These are phyloP conservation scores for Ophiocytium majus DNA, from an alignment of 352 stramenopile species.

Conservation along the genomic window DNA sequence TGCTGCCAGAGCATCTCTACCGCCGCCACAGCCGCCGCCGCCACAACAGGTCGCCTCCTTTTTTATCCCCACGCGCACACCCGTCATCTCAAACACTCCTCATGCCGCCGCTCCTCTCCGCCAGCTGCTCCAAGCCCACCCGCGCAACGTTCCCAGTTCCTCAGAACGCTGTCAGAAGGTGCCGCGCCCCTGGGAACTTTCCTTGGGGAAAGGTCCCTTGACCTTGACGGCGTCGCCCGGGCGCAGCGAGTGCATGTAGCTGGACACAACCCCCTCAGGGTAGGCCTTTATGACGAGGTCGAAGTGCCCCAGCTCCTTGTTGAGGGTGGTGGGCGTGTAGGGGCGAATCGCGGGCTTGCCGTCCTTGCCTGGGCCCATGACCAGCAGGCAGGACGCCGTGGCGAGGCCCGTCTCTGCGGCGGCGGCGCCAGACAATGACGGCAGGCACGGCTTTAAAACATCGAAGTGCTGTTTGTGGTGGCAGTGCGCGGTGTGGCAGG, in stretches of 20 bases:
- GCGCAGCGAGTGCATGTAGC: slow-evolving; percentile 77
- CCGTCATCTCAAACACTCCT: too few relatives aligned
- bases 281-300: slow-evolving; percentile 83
- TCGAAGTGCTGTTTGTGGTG: too few relatives aligned
- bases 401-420: slow-evolving; percentile 42
- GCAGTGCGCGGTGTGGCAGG: too few relatives aligned
- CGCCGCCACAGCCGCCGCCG: too few relatives aligned
- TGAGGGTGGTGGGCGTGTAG: slow-evolving; percentile 80
- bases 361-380: slow-evolving; percentile 49
- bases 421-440: not conserved
- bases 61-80: too few relatives aligned
- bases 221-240: slow-evolving; percentile 64
- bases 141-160: too few relatives aligned
- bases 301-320: slow-evolving; percentile 59
- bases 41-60: too few relatives aligned
- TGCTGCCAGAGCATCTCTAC: too few relatives aligned
- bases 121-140: too few relatives aligned
- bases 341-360: slow-evolving; percentile 68
- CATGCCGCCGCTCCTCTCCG: too few relatives aligned
- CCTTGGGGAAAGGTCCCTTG: slow-evolving; percentile 71
- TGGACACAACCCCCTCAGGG: slow-evolving; percentile 72
- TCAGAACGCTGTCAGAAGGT: too few relatives aligned
- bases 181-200: not conserved
- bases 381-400: slow-evolving; percentile 55
- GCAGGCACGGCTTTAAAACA: too few relatives aligned